Evolutionary conservation across 352 stramenopile species (phyloP), one percentile per base, ranked within the genome.

Genomic region (Peronospora destructor): DNA sequence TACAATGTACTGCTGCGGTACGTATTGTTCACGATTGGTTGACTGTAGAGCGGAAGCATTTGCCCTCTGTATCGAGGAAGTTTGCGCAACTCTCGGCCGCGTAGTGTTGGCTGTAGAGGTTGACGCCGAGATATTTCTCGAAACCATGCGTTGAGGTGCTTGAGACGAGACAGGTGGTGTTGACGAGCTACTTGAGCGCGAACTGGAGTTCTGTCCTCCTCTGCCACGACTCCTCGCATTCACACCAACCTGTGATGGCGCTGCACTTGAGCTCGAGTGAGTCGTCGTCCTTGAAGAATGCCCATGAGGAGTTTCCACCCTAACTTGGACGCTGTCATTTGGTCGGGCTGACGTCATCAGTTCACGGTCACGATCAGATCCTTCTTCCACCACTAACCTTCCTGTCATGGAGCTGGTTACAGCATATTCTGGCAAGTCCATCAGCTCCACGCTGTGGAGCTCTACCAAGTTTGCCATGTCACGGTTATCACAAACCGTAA

Each of bases 381-480:
- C 25, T 29, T 34, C n/a, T 36, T 43, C 33, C 3, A 9, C 34
- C 16, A 29, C 23, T 12, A 7, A 37, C 3, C 29, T 17, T 2
- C 46, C 30, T 5, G 37, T 13, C 11, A 6, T 9, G 6, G 44
- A 36, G 17, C 21, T 36, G n/a, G 32, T 21, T n/a, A 21, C 26
- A 37, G 33, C 12, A 37, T 14, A 46, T 38, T 58, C 36, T n/a
- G 42, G 32, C 14, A 46, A 23, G 37, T 44, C 56, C 6, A 61
- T 40, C n/a, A 55, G 38, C 43, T 66, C 52, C 7, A 25, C 30
- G 6, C 47, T 42, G 28, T 66, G 58, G 4, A 66, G 32, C 19
- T 62, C 52, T 11, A 62, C 58, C 38, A 62, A 32, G 4, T 46
- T 56, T 36, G 52, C 52, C 33, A 66, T 41, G 38, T 61, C 50